Conservation (phyloP, 2,329 filamentous ascomycete genomes). For the Scytalidium sp. region DNA sequence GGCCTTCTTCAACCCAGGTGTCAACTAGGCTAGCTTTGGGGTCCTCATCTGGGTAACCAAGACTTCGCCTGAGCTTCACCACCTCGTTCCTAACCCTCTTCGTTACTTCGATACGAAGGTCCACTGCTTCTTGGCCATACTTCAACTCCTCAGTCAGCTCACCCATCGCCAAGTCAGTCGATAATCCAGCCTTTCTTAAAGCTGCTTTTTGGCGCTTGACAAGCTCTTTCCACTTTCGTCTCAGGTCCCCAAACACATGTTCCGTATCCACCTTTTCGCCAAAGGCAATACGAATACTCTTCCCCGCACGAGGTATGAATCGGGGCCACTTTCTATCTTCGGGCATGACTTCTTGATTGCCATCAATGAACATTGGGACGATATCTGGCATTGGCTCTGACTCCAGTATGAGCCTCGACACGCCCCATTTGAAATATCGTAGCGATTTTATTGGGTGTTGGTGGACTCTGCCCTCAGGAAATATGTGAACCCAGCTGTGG, state of each 20-base stretch:
- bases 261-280: conserved; percentile 76
- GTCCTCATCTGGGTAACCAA: conserved; percentile 75
- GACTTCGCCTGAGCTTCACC: conserved; percentile 67
- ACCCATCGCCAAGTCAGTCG: conserved; percentile 43
- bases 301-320: conserved; percentile 73
- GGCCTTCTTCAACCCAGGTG: conserved; percentile 67
- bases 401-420: conserved; percentile 88
- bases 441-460: conserved; percentile 76
- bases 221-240: conserved; percentile 70
- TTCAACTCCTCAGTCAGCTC: conserved; percentile 64
- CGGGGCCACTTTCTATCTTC: conserved; percentile 77
- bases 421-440: conserved; percentile 98
- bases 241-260: conserved; percentile 71
- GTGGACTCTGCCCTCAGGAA: conserved; percentile 92
- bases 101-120: conserved; percentile 77
- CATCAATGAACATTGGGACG: conserved; percentile 92
- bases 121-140: conserved; percentile 70
- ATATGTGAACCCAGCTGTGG: conserved; percentile 88
- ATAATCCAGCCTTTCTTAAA: conserved; percentile 28
- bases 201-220: conserved; percentile 47
- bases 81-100: conserved; percentile 75
- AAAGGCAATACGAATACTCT: conserved; percentile 70
- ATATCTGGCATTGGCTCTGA: conserved; percentile 83
- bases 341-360: conserved; percentile 83
- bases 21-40: conserved; percentile 73